Evolutionary conservation across 257 asterid species (phyloP).

Genomic region (Salvia splendens): DNA sequence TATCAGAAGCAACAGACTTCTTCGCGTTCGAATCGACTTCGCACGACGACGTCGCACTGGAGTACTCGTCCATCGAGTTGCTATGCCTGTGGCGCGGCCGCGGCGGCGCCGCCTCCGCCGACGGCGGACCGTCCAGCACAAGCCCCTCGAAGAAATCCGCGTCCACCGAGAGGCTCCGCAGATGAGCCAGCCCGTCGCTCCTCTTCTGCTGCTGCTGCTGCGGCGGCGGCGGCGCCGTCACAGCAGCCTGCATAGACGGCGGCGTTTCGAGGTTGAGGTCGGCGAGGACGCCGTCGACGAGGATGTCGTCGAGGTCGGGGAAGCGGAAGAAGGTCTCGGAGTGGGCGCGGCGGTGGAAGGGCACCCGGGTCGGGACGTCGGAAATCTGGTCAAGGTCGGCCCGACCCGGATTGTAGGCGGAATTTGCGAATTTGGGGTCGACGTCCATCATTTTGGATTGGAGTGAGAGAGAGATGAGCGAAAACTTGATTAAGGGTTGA

Average conservation of each 20-base stretch:
- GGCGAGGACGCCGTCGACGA: conserved; percentile 61
- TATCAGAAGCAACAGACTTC: conserved; percentile 73
- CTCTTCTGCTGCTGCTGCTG: conserved; percentile 36
- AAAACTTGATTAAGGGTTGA: too few species aligned
- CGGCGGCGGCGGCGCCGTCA: conserved; percentile 34
- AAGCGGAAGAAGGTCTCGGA: conserved; percentile 88
- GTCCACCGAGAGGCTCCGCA: conserved; percentile 81
- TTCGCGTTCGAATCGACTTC: conserved; percentile 63
- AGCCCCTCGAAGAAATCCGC: conserved; percentile 85
- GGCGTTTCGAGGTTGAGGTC: conserved; percentile 53
- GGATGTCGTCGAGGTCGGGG: conserved; percentile 68
- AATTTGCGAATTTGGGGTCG: conserved; percentile 66
- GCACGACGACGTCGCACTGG: conserved; percentile 63
- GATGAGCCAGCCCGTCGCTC: conserved; percentile 44
- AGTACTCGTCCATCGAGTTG: conserved; percentile 79
- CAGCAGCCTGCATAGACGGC: neutral
- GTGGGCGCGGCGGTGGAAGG: conserved; percentile 83
- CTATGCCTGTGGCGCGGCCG: conserved; percentile 66
- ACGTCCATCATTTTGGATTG: conserved; percentile 53
- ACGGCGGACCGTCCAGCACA: conserved; percentile 46
- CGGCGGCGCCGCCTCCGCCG: conserved; percentile 29
- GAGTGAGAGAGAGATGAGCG: too few species aligned
- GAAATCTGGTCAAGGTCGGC: conserved; percentile 75
- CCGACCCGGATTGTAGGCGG: conserved; percentile 41
- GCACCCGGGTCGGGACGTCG: conserved; percentile 65